Percentiles rank a stretch among this genome's conserved stretches.
Conservation (phyloP, 2,329 filamentous ascomycete genomes). For the Sphaerostilbella broomeana region DNA sequence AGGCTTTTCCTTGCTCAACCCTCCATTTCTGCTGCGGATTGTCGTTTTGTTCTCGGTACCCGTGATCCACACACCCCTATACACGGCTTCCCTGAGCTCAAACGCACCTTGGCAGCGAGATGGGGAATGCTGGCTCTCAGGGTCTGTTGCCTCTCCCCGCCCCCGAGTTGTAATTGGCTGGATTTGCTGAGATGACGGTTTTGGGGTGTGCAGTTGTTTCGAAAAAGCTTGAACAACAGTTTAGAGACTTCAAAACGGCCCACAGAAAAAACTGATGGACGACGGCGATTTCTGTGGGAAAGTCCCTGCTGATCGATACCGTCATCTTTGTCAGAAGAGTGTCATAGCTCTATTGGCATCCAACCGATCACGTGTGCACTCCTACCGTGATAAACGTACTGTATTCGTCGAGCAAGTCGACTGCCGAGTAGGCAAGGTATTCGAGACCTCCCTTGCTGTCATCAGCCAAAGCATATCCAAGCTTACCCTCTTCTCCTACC, state of each 20-base stretch:
- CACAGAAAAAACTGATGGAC: too few species aligned
- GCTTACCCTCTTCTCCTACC: too few species aligned
- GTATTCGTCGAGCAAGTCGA: too few species aligned
- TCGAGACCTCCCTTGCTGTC: neutral
- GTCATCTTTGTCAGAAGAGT: slow-evolving; percentile 11
- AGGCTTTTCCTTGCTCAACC: slow-evolving; percentile 10
- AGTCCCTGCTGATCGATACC: slow-evolving; percentile 7
- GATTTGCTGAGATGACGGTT: neutral
- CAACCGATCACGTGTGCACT: too few species aligned
- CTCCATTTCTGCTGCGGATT: neutral
- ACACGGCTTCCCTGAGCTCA: slow-evolving; percentile 9
- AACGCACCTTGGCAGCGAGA: neutral
- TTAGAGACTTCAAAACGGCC: too few species aligned
- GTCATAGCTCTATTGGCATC: slow-evolving; percentile 4
- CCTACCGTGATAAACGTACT: slow-evolving; percentile 2
- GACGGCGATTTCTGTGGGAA: neutral
- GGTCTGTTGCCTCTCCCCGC: slow-evolving; percentile 8
- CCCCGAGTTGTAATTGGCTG: slow-evolving; percentile 4
- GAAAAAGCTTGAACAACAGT: neutral
- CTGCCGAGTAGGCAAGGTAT: too few species aligned
- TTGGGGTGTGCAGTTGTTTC: neutral
- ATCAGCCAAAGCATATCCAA: too few species aligned
- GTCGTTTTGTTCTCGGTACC: slow-evolving; percentile 1
- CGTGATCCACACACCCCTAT: slow-evolving; percentile 7
- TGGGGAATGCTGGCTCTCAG: slow-evolving; percentile 6